These are phyloP conservation scores for Leptographium procerum DNA, from an alignment of 2,329 filamentous ascomycete genomes.

Conservation along the genomic window DNA sequence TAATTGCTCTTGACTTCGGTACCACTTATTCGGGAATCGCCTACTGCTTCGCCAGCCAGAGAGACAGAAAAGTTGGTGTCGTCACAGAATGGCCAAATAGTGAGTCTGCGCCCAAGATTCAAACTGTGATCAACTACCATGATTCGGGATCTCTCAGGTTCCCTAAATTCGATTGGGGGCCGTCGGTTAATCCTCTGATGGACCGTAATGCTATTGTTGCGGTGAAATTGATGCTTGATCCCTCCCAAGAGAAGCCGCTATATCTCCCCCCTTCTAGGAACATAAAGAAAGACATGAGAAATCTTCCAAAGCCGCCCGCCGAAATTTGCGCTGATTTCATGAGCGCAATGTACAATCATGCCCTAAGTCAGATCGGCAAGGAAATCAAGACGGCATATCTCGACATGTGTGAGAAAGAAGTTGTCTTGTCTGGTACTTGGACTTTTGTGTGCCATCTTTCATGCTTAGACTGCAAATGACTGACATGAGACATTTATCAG, in stretches of 20 bases:
- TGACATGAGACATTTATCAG: not conserved
- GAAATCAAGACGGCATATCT: not conserved
- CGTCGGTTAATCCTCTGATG: not conserved
- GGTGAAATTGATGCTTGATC: slow-evolving; percentile 8
- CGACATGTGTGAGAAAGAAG: not conserved
- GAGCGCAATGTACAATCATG: slow-evolving; percentile 2
- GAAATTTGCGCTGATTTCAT: slow-evolving; percentile 6
- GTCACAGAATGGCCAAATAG: not conserved
- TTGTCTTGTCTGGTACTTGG: not conserved
- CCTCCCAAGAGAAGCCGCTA: not conserved
- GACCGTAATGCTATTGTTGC: not conserved
- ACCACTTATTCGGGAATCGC: not conserved
- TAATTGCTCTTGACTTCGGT: not conserved
- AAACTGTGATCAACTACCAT: not conserved
- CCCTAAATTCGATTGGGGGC: not conserved
- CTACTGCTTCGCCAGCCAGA: not conserved
- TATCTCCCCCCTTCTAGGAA: not conserved
- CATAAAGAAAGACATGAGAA: not conserved
- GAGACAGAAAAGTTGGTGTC: not conserved
- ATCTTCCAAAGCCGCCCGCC: not conserved
- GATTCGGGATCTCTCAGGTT: not conserved
- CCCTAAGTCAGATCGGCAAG: not conserved
- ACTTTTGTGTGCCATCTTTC: not conserved
- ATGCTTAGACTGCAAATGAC: not conserved
- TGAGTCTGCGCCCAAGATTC: not conserved